Base-by-base conservation (phyloP, 495 filamentous ascomycete genomes). In the Xylaria grammica region DNA sequence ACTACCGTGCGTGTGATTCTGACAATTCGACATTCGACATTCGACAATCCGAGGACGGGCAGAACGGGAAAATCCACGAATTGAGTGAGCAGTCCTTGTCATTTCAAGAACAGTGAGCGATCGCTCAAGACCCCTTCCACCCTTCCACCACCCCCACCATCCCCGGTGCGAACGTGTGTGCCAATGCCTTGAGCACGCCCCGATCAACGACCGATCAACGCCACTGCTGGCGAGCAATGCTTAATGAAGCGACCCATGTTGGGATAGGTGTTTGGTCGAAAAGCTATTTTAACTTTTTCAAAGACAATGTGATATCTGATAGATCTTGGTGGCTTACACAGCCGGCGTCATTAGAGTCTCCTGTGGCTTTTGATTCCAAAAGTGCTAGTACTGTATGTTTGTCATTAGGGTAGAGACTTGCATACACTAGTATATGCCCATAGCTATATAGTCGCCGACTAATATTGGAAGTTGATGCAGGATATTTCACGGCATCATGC, bases 291-390 rank as follows among this genome's bases (percentile, higher is more conserved):
- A 48, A 24, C 30, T 40, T 30, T 17, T 10, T 50, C 3, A 15
- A 27, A 26, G 57, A 24, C 44, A 32, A 36, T 49, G 26, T 60
- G 57, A 60, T 8, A 60, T 24, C 27, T 38, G 57, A 60, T 38
- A 60, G 42, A 15, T 60, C 42, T 38, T 10, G 10, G 57, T 60
- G 57, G 57, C 57, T 36, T 60, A 44, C 44, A 36, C 30, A 40
- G 36, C 57, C 29, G 15, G 26, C 44, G 45, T 48, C 44, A 50
- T 50, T 34, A 44, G 24, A 44, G 45, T 45, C 36, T 29, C 10
- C 17, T 58, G 40, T 44, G 36, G 53, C 53, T 44, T n/a, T 38
- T 40, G 26, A 44, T 29, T 38, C 44, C 24, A 42, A 20, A 13
- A 57, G 11, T n/a, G n/a, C n/a, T n/a, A n/a, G n/a, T n/a, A n/a